Percentiles rank a stretch among this genome's conserved stretches.
phyloP scores from a whole-genome alignment of 2,329 filamentous ascomycete species.

The Aureobasidium leucospermi region DNA sequence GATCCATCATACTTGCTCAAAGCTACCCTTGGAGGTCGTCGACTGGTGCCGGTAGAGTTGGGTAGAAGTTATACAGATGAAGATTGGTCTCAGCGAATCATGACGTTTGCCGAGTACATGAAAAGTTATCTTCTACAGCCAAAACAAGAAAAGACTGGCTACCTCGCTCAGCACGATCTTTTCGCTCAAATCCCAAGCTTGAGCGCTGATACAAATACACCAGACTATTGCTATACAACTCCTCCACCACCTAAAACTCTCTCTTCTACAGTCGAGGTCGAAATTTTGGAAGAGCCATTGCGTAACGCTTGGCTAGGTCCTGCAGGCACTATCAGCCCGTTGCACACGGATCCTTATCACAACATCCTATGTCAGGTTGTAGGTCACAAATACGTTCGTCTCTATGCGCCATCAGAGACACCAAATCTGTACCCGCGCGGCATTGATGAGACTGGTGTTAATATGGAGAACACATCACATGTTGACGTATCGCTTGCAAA shows the following conservation, averaged over 20 bases:
- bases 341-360: slow-evolving; percentile 91
- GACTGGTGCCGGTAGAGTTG: slow-evolving; percentile 74
- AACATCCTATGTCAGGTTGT: slow-evolving; percentile 88
- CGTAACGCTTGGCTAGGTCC: slow-evolving; percentile 95
- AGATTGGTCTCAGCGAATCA: slow-evolving; percentile 75
- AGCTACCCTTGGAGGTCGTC: slow-evolving; percentile 65
- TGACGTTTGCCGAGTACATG: slow-evolving; percentile 68
- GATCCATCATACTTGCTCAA: slow-evolving; percentile 66
- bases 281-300: slow-evolving; percentile 48
- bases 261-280: slow-evolving; percentile 48
- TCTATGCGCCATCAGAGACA: slow-evolving; percentile 66
- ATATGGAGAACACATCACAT: slow-evolving; percentile 85
- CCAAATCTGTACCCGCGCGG: slow-evolving; percentile 53
- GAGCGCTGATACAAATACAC: slow-evolving; percentile 66
- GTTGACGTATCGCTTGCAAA: slow-evolving; percentile 53
- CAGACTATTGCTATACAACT: slow-evolving; percentile 74
- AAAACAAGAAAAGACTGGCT: slow-evolving; percentile 46
- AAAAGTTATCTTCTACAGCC: slow-evolving; percentile 47
- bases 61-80: slow-evolving; percentile 82
- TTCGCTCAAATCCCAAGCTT: slow-evolving; percentile 74
- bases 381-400: slow-evolving; percentile 81
- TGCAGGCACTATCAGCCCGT: slow-evolving; percentile 75
- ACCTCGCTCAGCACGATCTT: slow-evolving; percentile 87
- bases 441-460: slow-evolving; percentile 58
- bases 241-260: slow-evolving; percentile 66